Evolutionary conservation across 1,284 basidiomycete species (phyloP).

Genomic region (Anthracocystis walkeri): DNA sequence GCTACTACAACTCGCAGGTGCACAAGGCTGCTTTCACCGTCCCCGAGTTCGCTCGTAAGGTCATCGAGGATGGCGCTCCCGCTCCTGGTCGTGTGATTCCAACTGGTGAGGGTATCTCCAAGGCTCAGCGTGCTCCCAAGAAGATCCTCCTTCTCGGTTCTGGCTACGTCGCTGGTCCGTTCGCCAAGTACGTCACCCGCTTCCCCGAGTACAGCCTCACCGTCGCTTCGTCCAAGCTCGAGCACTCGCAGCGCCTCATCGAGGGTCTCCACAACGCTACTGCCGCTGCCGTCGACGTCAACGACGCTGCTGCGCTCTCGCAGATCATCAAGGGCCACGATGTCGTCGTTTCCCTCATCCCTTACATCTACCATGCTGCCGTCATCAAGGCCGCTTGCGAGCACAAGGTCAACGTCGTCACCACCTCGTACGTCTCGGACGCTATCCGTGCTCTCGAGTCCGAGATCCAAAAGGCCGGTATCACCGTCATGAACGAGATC

Average conservation of each 20-base stretch:
- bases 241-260: constrained; percentile 77
- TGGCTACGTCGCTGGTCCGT: constrained; percentile 93
- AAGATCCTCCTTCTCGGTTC: constrained; percentile 93
- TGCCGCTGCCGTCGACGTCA: constrained; percentile 86
- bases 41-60: constrained; percentile 85
- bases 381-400: constrained; percentile 97
- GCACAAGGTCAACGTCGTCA: constrained; percentile 93
- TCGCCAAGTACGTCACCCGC: constrained; percentile 91
- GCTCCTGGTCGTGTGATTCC: constrained; percentile 65
- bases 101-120: constrained; percentile 73
- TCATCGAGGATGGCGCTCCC: constrained; percentile 68
- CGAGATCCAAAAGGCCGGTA: constrained; percentile 86
- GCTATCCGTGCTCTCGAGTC: constrained; percentile 89
- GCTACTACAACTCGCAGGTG: constrained; percentile 87
- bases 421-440: constrained; percentile 94
- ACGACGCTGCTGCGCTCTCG: constrained; percentile 80
- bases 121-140: constrained; percentile 71
- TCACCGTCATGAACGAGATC: constrained; percentile 97
- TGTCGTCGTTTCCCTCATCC: constrained; percentile 95
- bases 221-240: constrained; percentile 71
- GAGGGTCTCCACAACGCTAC: constrained; percentile 77
- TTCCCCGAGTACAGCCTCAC: constrained; percentile 86
- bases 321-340: constrained; percentile 85
- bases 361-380: constrained; percentile 89
- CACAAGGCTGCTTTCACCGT: constrained; percentile 88